Evolutionary conservation across 805 yeast species (phyloP), one percentile per base, ranked within the genome.

Genomic region (Peterozyma toletana): DNA sequence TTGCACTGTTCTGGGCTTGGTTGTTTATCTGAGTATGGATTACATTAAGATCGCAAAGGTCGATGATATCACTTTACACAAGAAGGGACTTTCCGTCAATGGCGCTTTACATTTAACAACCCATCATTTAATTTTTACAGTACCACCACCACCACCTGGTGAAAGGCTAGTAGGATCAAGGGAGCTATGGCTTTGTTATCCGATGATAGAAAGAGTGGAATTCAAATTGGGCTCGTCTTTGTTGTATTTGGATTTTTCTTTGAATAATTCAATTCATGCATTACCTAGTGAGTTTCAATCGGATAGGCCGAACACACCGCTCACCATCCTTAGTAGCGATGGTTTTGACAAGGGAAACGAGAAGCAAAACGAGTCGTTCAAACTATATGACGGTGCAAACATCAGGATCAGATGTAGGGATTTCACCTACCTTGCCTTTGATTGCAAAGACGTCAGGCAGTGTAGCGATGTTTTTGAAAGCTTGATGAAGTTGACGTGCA

Each of bases 141-240:
- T 60, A 10, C 57, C 58, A 4, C 45, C 63, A 59, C 47, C 50
- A 33, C 31, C 47, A 46, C 46, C 50, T 21, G 33, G 40, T 14
- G 39, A 40, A 15, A 38, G 55, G 68, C 30, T 48, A 46, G 3
- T 50, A 48, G 50, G 58, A 52, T 18, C 52, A 52, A 67, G 79
- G 45, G 98, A 93, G 59, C 76, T 87, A 30, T 93, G 98, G 99
- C 73, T 88, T 30, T 84, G 95, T 47, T 91, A 88, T 60, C 96
- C 97, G 1, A 77, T 89, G 49, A 80, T 90, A 30, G 82, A 78
- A 39, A 70, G 69, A 39, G 78, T 83, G 1, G 75, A 74, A 51
- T 72, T 77, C 58, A 66, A 75, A 48, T 60, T 75, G 49, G 80
- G 90, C 49, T 60, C 83, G 43, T 66, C 80, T 50, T 54, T 60